These are phyloP conservation scores for Biscogniauxia marginata DNA, from an alignment of 2,329 filamentous ascomycete genomes.

Conservation along the genomic window DNA sequence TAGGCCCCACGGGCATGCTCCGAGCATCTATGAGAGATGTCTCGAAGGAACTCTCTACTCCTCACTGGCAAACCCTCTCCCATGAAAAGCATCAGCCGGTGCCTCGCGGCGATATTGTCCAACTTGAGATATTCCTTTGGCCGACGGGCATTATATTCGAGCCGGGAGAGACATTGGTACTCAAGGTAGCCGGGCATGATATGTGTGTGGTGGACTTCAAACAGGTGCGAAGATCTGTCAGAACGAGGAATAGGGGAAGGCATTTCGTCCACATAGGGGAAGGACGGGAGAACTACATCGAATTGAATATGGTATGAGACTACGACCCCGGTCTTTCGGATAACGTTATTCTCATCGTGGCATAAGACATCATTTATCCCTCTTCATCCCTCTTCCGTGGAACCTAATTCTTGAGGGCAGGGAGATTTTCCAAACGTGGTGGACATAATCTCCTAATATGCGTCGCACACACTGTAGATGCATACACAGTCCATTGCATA, in stretches of 20 bases:
- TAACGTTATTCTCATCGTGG: background rate
- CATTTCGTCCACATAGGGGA: background rate
- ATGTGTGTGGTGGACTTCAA: background rate
- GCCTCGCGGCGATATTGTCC: conserved; percentile 22
- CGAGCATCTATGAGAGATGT: conserved; percentile 25
- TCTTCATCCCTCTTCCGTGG: background rate
- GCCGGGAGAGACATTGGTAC: conserved; percentile 22
- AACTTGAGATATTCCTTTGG: conserved; percentile 31
- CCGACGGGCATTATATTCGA: conserved; percentile 30
- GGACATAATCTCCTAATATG: background rate
- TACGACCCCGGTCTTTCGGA: background rate
- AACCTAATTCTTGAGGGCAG: background rate
- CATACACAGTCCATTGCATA: background rate
- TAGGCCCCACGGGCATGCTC: conserved; percentile 25
- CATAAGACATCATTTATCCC: background rate
- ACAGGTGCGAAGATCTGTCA: background rate
- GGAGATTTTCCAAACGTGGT: background rate
- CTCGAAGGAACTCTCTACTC: conserved; percentile 25
- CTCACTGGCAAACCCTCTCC: conserved; percentile 28
- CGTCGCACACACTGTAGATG: background rate
- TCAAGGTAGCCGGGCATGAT: background rate
- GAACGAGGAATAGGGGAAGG: background rate
- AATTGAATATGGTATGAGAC: background rate
- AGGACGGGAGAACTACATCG: background rate
- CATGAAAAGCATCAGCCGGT: conserved; percentile 24